These are phyloP conservation scores for Penicillium desertorum DNA, from an alignment of 495 filamentous ascomycete genomes.

Conservation along the genomic window DNA sequence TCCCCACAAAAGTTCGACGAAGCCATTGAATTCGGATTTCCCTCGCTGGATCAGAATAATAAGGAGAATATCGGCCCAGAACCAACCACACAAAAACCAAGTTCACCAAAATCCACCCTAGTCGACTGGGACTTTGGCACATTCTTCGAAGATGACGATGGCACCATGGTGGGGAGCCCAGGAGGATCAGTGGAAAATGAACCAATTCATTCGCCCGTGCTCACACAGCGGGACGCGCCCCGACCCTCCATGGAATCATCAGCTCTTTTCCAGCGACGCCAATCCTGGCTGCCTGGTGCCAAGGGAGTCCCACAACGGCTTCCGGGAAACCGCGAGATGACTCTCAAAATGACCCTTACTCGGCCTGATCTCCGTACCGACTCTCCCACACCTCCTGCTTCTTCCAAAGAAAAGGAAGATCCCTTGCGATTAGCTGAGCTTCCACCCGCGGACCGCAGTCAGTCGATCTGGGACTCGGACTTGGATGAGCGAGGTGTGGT, in stretches of 20 bases:
- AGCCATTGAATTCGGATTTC: constrained; percentile 90
- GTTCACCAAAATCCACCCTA: constrained; percentile 8
- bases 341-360: constrained; percentile 89
- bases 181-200: constrained; percentile 21
- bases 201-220: constrained; percentile 2
- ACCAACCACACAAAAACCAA: constrained; percentile 8
- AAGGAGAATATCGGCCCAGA: constrained; percentile 33
- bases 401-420: constrained; percentile 58
- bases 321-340: constrained; percentile 72
- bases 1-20: constrained; percentile 96
- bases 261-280: constrained; percentile 20
- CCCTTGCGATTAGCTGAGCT: constrained; percentile 55
- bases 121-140: constrained; percentile 32
- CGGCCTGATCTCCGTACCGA: constrained; percentile 76
- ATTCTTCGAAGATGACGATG: constrained; percentile 50
- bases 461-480: constrained; percentile 45
- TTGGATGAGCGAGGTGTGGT: constrained; percentile 47
- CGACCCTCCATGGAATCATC: constrained; percentile 21
- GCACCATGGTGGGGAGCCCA: constrained; percentile 31
- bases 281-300: constrained; percentile 21
- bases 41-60: constrained; percentile 51
- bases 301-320: constrained; percentile 24
- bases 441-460: constrained; percentile 45
- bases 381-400: constrained; percentile 55
- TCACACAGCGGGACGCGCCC: constrained; percentile 14